Percentiles rank a stretch among this genome's conserved stretches.
phyloP scores from a whole-genome alignment of 805 yeast genomes.

The Aciculoconidium aculeatum region DNA sequence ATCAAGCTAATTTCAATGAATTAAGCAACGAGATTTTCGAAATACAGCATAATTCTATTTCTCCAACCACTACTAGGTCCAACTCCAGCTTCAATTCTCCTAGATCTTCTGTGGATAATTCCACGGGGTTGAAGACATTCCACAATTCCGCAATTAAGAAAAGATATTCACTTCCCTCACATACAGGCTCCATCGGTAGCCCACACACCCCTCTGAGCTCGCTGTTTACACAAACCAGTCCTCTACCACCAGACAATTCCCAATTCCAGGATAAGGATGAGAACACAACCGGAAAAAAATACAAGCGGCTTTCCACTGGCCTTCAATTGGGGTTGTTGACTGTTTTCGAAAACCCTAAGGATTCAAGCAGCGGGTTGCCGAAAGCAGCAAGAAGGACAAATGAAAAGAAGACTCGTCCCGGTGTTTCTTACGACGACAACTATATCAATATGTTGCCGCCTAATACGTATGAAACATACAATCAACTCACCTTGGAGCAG shows the following conservation, averaged over 20 bases:
- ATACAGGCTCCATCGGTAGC: constrained; percentile 2
- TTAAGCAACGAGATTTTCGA: constrained; percentile 14
- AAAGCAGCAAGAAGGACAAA: background rate
- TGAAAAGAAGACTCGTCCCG: constrained; percentile 1
- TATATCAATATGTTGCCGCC: constrained; percentile 20
- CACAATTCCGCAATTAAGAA: constrained; percentile 26
- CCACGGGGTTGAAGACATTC: constrained; percentile 26
- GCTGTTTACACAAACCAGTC: constrained; percentile 3
- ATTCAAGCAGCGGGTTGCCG: background rate
- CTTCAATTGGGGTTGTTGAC: constrained; percentile 33
- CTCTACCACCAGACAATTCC: constrained; percentile 1
- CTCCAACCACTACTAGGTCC: constrained; percentile 9
- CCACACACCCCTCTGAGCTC: constrained; percentile 2
- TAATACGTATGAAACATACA: constrained; percentile 24
- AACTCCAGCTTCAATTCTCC: constrained; percentile 5
- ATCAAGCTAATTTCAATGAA: constrained; percentile 24
- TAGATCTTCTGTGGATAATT: constrained; percentile 6
- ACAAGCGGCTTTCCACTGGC: constrained; percentile 31
- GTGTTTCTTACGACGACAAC: constrained; percentile 20
- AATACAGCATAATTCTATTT: constrained; percentile 2
- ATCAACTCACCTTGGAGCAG: constrained; percentile 32
- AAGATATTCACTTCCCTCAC: constrained; percentile 16
- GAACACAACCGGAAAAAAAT: constrained; percentile 16
- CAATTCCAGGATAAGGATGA: too few relatives aligned
- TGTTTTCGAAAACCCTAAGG: constrained; percentile 29